Percentiles rank a stretch among this genome's conserved stretches.
Conservation (phyloP, 129 eudicot genomes). For the Logfia minima region DNA sequence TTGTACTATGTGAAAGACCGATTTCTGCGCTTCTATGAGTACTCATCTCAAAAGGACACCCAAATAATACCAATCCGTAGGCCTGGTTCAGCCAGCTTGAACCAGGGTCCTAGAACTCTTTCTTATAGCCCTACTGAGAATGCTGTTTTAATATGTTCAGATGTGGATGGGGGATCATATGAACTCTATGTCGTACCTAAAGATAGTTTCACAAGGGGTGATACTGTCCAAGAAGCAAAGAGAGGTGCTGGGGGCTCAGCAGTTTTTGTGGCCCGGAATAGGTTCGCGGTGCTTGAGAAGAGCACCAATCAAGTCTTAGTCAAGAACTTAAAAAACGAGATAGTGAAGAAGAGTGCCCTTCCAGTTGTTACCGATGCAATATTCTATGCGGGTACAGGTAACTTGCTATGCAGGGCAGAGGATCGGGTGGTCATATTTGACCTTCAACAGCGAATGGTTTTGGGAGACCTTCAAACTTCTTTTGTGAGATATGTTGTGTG, state of each 20-base stretch:
- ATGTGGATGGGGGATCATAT: conserved; percentile 62
- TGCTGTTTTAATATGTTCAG: conserved; percentile 60
- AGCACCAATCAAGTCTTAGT: conserved; percentile 57
- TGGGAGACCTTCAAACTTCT: conserved; percentile 61
- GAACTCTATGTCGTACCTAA: conserved; percentile 57
- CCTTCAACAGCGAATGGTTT: conserved; percentile 58
- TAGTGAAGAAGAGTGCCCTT: conserved; percentile 52
- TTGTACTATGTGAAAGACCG: conserved; percentile 58
- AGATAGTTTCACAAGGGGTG: conserved; percentile 52
- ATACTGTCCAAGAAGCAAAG: conserved; percentile 57
- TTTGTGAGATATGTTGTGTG: conserved; percentile 64
- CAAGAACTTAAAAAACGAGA: conserved; percentile 60
- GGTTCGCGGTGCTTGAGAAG: conserved; percentile 72
- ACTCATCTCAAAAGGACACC: conserved; percentile 57
- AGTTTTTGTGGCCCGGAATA: conserved; percentile 57
- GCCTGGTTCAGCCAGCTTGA: conserved; percentile 56
- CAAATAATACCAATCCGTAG: conserved; percentile 64
- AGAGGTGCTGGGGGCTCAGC: conserved; percentile 62
- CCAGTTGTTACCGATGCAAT: conserved; percentile 57
- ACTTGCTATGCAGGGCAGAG: conserved; percentile 60
- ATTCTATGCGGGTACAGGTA: conserved; percentile 67
- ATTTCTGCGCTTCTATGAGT: conserved; percentile 54
- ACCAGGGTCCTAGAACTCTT: conserved; percentile 56
- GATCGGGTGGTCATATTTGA: conserved; percentile 63
- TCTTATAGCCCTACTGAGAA: conserved; percentile 69